phyloP scores from a whole-genome alignment of 257 asterid species.

The Solanum sparsipilum region DNA sequence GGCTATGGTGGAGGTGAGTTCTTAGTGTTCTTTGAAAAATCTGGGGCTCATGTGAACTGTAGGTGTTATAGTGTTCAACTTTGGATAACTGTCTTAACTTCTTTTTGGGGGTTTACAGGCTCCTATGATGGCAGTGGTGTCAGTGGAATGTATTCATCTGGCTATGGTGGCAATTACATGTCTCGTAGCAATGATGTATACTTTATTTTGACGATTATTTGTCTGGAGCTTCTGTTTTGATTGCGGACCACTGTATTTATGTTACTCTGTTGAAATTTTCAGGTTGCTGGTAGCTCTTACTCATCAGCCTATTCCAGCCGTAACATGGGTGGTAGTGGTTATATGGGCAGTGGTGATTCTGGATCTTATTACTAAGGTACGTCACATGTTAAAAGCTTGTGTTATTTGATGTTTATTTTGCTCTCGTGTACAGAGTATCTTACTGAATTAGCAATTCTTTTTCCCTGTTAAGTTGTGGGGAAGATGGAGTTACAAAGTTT shows the following conservation, averaged over 20 bases:
- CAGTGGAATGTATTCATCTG: slow-evolving; percentile 79
- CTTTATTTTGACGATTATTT: neutral
- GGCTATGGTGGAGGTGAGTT: slow-evolving; percentile 71
- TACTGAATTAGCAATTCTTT: neutral
- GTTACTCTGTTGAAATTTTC: neutral
- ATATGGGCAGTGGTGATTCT: slow-evolving; percentile 77
- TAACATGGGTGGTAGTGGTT: slow-evolving; percentile 60
- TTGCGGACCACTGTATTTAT: neutral
- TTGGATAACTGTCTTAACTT: neutral
- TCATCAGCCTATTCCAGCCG: slow-evolving; percentile 77
- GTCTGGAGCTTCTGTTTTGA: neutral
- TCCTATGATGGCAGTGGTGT: slow-evolving; percentile 71
- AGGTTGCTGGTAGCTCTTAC: slow-evolving; percentile 88
- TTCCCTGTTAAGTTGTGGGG: neutral
- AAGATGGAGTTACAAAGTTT: neutral
- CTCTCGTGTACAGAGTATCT: neutral
- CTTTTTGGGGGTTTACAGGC: slow-evolving; percentile 29
- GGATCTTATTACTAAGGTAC: slow-evolving; percentile 78
- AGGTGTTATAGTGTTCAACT: neutral
- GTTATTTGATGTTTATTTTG: neutral
- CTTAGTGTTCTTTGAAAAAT: neutral
- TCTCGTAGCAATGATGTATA: slow-evolving; percentile 80
- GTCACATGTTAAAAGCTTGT: neutral
- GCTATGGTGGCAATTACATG: slow-evolving; percentile 65
- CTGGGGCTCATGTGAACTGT: neutral